phyloP scores from a whole-genome alignment of 208 protist species.

The Trichomonas tenax region DNA sequence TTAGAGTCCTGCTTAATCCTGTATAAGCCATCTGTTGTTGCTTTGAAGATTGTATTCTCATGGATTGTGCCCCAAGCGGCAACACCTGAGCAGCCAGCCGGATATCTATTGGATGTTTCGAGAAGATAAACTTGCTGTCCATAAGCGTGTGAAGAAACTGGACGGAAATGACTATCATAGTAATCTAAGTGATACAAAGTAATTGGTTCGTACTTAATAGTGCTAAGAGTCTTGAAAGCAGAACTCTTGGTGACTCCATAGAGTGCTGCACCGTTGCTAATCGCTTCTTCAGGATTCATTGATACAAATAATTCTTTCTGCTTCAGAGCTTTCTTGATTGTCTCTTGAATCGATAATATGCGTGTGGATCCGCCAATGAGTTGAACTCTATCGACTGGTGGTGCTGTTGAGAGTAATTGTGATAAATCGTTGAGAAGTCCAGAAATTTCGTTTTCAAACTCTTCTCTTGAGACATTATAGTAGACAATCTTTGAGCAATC shows the following conservation, averaged over 20 bases:
- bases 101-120: not conserved
- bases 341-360: conserved; percentile 24
- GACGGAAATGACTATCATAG: not conserved
- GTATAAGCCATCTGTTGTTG: not conserved
- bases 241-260: not conserved
- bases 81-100: not conserved
- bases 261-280: not conserved
- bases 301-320: not conserved
- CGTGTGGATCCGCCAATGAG: conserved; percentile 19
- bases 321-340: not conserved
- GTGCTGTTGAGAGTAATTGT: not conserved
- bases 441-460: not conserved
- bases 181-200: not conserved
- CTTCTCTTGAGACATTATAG: not conserved
- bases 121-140: not conserved
- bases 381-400: not conserved
- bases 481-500: not conserved
- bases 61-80: not conserved
- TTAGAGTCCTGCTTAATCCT: not conserved
- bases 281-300: not conserved
- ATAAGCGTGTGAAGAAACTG: not conserved
- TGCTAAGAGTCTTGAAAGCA: not conserved
- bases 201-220: not conserved
- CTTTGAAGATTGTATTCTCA: not conserved
- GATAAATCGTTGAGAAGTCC: not conserved